These are phyloP conservation scores for Ganoderma multipileum DNA, from an alignment of 1,284 basidiomycete genomes.

Conservation along the genomic window DNA sequence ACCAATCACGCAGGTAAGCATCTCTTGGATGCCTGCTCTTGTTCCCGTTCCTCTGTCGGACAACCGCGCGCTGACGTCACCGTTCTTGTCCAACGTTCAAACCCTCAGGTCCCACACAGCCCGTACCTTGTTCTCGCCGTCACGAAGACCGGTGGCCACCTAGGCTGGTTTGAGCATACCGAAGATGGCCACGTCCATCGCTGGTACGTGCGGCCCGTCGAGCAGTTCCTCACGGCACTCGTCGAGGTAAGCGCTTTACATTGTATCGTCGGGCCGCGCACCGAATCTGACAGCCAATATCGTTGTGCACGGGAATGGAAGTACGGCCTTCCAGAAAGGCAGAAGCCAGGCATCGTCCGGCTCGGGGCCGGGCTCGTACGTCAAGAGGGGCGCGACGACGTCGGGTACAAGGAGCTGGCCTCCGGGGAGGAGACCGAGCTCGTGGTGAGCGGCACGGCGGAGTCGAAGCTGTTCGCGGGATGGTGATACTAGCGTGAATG, in stretches of 20 bases:
- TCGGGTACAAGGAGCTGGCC: slow-evolving; percentile 31
- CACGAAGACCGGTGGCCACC: slow-evolving; percentile 37
- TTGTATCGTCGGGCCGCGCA: not conserved
- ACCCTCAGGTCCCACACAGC: slow-evolving; percentile 23
- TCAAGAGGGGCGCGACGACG: slow-evolving; percentile 31
- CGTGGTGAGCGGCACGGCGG: slow-evolving; percentile 29
- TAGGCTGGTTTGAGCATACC: slow-evolving; percentile 37
- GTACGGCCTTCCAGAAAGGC: slow-evolving; percentile 26
- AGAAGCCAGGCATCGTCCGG: slow-evolving; percentile 21
- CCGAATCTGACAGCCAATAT: slow-evolving; percentile 10
- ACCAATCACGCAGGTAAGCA: slow-evolving; percentile 18
- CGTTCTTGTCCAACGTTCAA: not conserved
- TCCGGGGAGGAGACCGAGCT: slow-evolving; percentile 22
- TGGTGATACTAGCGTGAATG: slow-evolving; percentile 22
- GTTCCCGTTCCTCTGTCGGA: not conserved
- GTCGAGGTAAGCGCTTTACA: slow-evolving; percentile 28
- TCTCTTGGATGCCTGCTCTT: not conserved
- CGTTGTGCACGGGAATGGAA: slow-evolving; percentile 9
- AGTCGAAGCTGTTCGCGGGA: slow-evolving; percentile 36
- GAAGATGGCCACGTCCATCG: slow-evolving; percentile 26
- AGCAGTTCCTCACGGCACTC: slow-evolving; percentile 35
- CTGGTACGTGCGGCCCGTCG: slow-evolving; percentile 38
- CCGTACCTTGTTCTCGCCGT: slow-evolving; percentile 36
- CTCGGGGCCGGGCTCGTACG: slow-evolving; percentile 23
- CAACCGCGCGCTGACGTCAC: not conserved